A percentile compares a stretch with the other conserved stretches of the same genome.
Conservation (phyloP, 2,329 filamentous ascomycete genomes). For the Pestalotiopsis sp. region DNA sequence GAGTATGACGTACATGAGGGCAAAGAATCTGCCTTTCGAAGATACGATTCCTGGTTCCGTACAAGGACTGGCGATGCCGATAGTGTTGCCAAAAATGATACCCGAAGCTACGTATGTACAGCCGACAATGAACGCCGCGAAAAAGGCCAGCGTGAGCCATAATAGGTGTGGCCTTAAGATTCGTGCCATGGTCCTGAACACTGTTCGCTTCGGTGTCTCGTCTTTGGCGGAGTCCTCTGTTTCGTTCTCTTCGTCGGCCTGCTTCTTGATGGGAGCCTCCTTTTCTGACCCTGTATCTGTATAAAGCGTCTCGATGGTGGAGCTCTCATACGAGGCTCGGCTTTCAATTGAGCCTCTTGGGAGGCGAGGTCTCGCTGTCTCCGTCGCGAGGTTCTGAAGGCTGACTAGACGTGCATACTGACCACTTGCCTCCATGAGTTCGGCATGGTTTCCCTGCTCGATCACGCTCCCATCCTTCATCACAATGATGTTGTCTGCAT, state of each 20-base stretch:
- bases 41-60: conserved; percentile 47
- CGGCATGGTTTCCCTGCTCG: conserved; percentile 1
- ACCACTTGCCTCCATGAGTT: neutral
- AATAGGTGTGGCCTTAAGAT: neutral
- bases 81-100: conserved; percentile 61
- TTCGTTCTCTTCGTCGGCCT: neutral
- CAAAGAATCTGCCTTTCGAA: conserved; percentile 52
- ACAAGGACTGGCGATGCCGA: conserved; percentile 59
- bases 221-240: neutral
- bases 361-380: neutral
- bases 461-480: conserved; percentile 4
- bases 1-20: conserved; percentile 61
- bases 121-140: conserved; percentile 53
- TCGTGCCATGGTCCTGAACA: neutral
- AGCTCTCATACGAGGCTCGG: conserved; percentile 33
- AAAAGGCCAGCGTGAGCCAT: neutral
- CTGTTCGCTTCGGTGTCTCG: neutral
- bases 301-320: conserved; percentile 23
- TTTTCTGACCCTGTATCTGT: neutral
- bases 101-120: conserved; percentile 59
- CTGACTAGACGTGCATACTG: conserved; percentile 66
- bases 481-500: conserved; percentile 4
- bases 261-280: neutral
- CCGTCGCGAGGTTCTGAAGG: conserved; percentile 57
- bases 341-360: conserved; percentile 23